Percentiles rank a stretch among this genome's conserved stretches.
Conservation (phyloP, 306 rosid genomes). For the Abrus pulchellus region DNA sequence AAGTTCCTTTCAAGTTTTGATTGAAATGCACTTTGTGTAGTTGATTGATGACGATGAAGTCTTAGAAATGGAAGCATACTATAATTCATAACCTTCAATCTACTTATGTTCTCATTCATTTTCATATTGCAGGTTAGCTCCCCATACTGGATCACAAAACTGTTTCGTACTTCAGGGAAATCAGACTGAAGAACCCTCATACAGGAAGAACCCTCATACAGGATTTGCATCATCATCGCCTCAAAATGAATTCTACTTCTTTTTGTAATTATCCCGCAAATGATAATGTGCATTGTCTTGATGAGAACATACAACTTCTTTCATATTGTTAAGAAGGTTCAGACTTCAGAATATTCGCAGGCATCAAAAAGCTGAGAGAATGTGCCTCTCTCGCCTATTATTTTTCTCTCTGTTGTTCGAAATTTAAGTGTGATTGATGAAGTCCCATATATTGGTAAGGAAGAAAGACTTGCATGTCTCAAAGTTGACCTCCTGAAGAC, state of each 20-base stretch:
- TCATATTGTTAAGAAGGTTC: not conserved
- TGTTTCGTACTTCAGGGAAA: constrained; percentile 54
- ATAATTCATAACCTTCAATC: constrained; percentile 17
- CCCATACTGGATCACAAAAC: constrained; percentile 3
- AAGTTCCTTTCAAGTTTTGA: constrained; percentile 30
- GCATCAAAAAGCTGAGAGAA: not conserved
- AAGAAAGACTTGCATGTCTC: not conserved
- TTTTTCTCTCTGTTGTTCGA: not conserved
- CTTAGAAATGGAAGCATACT: not conserved
- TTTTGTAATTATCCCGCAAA: not conserved
- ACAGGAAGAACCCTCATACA: constrained; percentile 34
- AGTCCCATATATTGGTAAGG: no score
- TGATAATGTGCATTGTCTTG: not conserved
- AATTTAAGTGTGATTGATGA: not conserved
- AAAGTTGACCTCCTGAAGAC: no score
- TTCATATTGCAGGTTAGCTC: constrained; percentile 34
- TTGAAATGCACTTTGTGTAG: constrained; percentile 6
- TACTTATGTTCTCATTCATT: constrained; percentile 8
- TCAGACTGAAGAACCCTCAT: constrained; percentile 49
- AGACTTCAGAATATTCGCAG: not conserved
- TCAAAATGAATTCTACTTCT: not conserved
- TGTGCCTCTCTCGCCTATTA: not conserved
- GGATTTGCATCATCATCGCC: constrained; percentile 32
- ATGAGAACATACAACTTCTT: not conserved
- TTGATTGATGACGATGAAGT: not conserved